Evolutionary conservation across 2,329 filamentous ascomycete species (phyloP), one percentile per base, ranked within the genome.

Genomic region (Curvularia lunata): DNA sequence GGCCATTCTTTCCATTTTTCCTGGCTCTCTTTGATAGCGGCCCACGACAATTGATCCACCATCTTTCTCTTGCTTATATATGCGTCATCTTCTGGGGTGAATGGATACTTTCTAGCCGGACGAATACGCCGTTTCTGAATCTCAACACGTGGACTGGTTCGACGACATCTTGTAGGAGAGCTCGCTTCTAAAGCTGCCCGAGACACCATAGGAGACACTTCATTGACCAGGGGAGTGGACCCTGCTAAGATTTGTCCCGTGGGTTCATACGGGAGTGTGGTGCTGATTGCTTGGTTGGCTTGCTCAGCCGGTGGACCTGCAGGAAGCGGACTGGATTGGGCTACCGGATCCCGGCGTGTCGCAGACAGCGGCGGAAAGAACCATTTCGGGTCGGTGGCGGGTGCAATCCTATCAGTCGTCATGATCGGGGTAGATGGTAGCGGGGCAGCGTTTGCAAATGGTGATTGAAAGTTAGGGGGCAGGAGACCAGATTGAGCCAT

Each of bases 61-160:
- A 63, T 52, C 40, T 59, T 75, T 16, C 68, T 64, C 53, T 72
- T 64, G n/a, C 75, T 66, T n/a, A 79, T 70, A 23, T 77, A 70
- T 27, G 71, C 57, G 34, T 77, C 69, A 19, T 78, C 74, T 41
- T 74, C 71, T 34, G 65, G 56, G 6, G 61, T 73, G 48, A 77
- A 78, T 7, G 30, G 10, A n/a, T 67, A 70, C 38, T 54, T 65
- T 9, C 10, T 40, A 1, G 12, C 12, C 1, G 9, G 4, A 3
- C 43, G 21, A 34, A 59, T 40, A 2, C 52, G 42, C 27, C 48
- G 53, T 18, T 25, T 48, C n/a, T 55, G 54, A 3, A 69, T 55
- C 5, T 56, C 59, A 9, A 67, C 66, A 16, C 59, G 56, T 4
- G 62, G 64, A 46, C 56, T 62, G 41, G 55, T 62, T 48, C 59